Evolutionary conservation across 352 stramenopile genomes (phyloP), one percentile per base, ranked within the genome.

Genomic region (Globisporangium alternatum): DNA sequence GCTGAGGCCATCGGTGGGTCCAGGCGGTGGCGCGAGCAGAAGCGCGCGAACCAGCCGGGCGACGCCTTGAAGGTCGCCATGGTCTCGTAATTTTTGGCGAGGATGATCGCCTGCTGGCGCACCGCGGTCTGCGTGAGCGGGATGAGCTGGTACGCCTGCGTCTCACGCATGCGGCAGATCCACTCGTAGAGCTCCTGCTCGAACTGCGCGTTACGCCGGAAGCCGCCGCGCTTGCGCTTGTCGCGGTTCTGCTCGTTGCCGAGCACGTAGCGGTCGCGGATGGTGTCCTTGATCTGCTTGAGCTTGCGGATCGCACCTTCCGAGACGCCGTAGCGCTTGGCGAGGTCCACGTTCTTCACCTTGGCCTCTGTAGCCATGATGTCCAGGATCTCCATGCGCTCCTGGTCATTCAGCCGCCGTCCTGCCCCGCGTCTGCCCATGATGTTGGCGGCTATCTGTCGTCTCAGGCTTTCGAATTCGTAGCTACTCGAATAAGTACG

Each of bases 301-400:
- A 94, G 84, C 71, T 96, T 96, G 64, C 86, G 85, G 65, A 96
- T 94, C 53, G 86, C 88, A 37, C 83, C 86, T 49, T 94, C 86
- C 9, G 88, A 95, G 30, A 96, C 86, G 57, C 86, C 88, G 66
- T 96, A 96, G 44, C 78, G 78, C 68, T 93, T 91, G 25, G 85
- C 88, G 21, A 96, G 71, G 62, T 92, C 82, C 55, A 95, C 87
- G 60, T 93, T 94, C 74, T 93, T 92, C 33, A 94, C 83, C 70
- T 93, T 94, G 56, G 70, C 64, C 65, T 93, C 87, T n/a, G 77
- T 78, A 59, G 86, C 77, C 43, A 93, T 74, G 60, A 89, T 87
- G 61, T 93, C 81, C 56, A 96, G 75, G 65, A 96, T 96, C 70
- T 96, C 85, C 85, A 96, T 96, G 71, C 87, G 87, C 74, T 96